Conservation (phyloP, 2,329 filamentous ascomycete genomes). For the Saccharata proteae region DNA sequence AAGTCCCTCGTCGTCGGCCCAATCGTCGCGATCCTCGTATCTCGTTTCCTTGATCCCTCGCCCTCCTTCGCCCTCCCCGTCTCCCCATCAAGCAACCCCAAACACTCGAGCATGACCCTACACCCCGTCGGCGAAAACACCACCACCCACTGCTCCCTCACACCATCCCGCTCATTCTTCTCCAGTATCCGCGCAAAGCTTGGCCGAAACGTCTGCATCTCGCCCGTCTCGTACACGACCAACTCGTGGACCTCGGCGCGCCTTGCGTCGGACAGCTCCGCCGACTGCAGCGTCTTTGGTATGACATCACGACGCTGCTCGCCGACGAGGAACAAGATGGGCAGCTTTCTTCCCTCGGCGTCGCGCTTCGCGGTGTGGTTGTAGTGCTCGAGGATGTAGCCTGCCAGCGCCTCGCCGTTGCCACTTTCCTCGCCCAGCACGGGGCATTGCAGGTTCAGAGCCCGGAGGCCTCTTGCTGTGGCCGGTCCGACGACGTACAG, state of each 20-base stretch:
- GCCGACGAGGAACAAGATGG: constrained; percentile 77
- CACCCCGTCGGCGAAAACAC: constrained; percentile 56
- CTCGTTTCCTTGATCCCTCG: constrained; percentile 18
- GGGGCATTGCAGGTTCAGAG: constrained; percentile 38
- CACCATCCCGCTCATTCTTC: constrained; percentile 26
- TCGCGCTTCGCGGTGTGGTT: constrained; percentile 25
- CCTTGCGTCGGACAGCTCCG: constrained; percentile 33
- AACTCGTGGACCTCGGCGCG: constrained; percentile 63
- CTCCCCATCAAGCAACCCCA: constrained; percentile 33
- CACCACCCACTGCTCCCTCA: constrained; percentile 53
- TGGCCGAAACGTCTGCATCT: constrained; percentile 64
- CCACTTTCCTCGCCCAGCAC: constrained; percentile 74
- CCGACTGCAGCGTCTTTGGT: constrained; percentile 61
- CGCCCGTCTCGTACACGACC: constrained; percentile 75
- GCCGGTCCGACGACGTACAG: constrained; percentile 75
- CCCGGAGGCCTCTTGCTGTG: constrained; percentile 59
- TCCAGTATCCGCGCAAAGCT: constrained; percentile 48
- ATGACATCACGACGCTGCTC: constrained; percentile 86
- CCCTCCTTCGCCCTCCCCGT: constrained; percentile 23
- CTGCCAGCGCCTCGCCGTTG: constrained; percentile 68
- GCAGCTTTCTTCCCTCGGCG: constrained; percentile 35
- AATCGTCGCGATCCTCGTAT: constrained; percentile 74
- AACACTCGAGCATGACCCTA: constrained; percentile 44
- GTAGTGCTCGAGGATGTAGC: constrained; percentile 71
- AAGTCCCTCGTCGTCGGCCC: constrained; percentile 82